Evolutionary conservation across 306 rosid genomes (phyloP), one percentile per base, ranked within the genome.

Genomic region (Vicia faba): DNA sequence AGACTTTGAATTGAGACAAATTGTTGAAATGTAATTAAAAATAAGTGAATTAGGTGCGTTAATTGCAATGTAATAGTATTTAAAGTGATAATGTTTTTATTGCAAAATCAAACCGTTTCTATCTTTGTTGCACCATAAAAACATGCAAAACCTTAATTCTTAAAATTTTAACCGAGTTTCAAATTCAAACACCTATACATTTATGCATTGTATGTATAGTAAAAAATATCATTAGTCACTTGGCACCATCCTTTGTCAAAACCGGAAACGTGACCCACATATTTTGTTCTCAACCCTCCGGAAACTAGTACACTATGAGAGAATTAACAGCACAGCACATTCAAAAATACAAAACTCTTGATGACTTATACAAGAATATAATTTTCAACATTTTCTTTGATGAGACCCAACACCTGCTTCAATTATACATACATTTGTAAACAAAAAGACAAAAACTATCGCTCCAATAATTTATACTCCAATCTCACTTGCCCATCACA

Each of bases 321-420:
- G 57, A 53, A 20, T 5, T 16, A 61, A 29, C 86, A 79, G 76
- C 86, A 78, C 86, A 79, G 72, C 86, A 78, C 78, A 80, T 25
- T 57, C 49, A 39, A 18, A 48, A 44, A 28, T 49, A 64, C 80
- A 60, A 70, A 64, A 43, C 12, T 15, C 8, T 14, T 51, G 15
- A 4, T 71, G 61, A 15, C 40, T 33, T 11, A 61, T 12, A 10
- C 51, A 62, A 7, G 33, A 74, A 63, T 25, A 23, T 48, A 38
- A 14, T 45, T 72, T 35, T 61, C 13, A 58, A 44, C 67, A 46
- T 72, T 39, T 71, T 23, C 63, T 5, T 68, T 66, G 73, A 63
- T 72, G 11, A 69, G 72, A 70, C 84, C 80, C 78, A 73, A 26
- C 83, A 56, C 75, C 77, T 61, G 9, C 29, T 38, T 38, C 70